Conservation (phyloP, 768 basidiomycete species). For the Boletus reticulatus region DNA sequence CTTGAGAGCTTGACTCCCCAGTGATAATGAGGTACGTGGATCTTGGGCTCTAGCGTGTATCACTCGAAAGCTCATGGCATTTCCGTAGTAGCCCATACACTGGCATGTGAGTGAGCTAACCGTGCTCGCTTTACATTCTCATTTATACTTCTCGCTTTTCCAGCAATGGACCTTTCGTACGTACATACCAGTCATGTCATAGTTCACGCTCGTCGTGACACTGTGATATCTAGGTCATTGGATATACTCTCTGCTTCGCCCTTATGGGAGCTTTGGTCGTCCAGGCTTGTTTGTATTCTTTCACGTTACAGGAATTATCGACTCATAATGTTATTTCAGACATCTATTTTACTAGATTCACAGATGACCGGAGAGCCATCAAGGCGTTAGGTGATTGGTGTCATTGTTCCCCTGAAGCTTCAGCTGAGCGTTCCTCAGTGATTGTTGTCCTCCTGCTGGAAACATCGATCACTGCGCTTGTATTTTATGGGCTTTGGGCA, state of each 20-base stretch:
- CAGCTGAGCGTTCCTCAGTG: conserved; percentile 3
- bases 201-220: too few relatives aligned
- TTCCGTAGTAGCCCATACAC: too few relatives aligned
- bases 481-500: conserved; percentile 12
- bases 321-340: conserved; percentile 1
- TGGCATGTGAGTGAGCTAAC: too few relatives aligned
- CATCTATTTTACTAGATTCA: conserved; percentile 19
- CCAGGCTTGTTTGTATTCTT: neutral
- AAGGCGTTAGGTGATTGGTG: conserved; percentile 14
- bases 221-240: neutral
- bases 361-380: conserved; percentile 10
- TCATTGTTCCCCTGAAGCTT: rapidly evolving
- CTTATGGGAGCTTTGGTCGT: neutral
- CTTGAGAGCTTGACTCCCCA: too few relatives aligned
- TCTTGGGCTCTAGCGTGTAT: too few relatives aligned
- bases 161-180: too few relatives aligned
- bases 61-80: too few relatives aligned
- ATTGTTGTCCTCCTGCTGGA: conserved; percentile 15
- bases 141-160: too few relatives aligned
- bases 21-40: too few relatives aligned
- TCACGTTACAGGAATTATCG: too few relatives aligned
- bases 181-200: too few relatives aligned
- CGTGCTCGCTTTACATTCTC: too few relatives aligned
- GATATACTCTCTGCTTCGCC: neutral
- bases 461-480: conserved; percentile 4